Evolutionary conservation across 768 basidiomycete species (phyloP).

Genomic region (Erythrobasidium yunnanense): DNA sequence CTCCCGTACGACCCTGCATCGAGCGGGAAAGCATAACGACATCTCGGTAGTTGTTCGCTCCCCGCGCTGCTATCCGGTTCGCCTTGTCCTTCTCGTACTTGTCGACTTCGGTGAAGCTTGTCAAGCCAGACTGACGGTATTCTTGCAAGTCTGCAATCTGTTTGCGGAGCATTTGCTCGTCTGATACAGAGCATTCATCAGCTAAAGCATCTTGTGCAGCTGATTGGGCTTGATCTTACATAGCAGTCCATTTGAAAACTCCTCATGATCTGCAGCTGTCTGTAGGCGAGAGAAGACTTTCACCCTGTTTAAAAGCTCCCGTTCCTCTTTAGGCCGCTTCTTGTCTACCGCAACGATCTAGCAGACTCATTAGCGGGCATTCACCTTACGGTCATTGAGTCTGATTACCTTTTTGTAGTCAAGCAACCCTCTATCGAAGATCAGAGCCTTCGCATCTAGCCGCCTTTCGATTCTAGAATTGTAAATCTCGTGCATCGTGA

Average conservation of each 20-base stretch:
- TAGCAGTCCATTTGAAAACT: slow-evolving; percentile 72
- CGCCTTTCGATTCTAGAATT: slow-evolving; percentile 76
- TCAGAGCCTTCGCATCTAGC: slow-evolving; percentile 69
- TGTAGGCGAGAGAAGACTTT: slow-evolving; percentile 85
- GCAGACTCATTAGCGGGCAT: neutral
- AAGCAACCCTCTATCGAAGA: slow-evolving; percentile 80
- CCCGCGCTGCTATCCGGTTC: slow-evolving; percentile 46
- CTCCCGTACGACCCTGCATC: neutral
- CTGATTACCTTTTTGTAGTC: slow-evolving; percentile 81
- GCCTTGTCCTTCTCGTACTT: slow-evolving; percentile 67
- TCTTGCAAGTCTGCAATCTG: slow-evolving; percentile 82
- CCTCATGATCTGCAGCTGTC: slow-evolving; percentile 81
- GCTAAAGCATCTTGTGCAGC: no score
- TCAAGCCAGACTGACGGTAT: slow-evolving; percentile 74
- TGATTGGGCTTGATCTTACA: slow-evolving; percentile 62
- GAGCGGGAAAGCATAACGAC: slow-evolving; percentile 11
- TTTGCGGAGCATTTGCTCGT: slow-evolving; percentile 76
- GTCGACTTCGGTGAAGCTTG: slow-evolving; percentile 75
- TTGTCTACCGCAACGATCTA: slow-evolving; percentile 86
- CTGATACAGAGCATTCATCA: slow-evolving; percentile 44
- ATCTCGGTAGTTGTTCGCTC: slow-evolving; percentile 18
- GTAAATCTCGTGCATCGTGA: slow-evolving; percentile 81
- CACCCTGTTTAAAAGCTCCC: slow-evolving; percentile 75
- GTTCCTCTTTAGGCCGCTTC: slow-evolving; percentile 79
- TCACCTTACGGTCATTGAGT: neutral